These are phyloP conservation scores for Pisolithus albus DNA, from an alignment of 768 basidiomycete genomes.

Conservation along the genomic window DNA sequence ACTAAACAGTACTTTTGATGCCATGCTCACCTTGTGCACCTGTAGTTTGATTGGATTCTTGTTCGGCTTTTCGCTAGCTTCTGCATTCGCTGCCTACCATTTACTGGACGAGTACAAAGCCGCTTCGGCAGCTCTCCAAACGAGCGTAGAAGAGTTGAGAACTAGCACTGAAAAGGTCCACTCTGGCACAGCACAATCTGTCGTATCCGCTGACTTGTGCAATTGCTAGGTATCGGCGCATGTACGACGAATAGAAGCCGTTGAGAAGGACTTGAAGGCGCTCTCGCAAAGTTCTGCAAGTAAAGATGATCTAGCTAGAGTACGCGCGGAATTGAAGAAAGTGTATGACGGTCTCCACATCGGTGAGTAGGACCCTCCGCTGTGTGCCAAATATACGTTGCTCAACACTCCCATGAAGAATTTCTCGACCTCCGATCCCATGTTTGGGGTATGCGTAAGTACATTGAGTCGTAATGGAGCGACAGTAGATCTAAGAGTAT, in stretches of 20 bases:
- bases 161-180: constrained; percentile 68
- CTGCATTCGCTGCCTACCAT: constrained; percentile 80
- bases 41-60: constrained; percentile 75
- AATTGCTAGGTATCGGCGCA: constrained; percentile 66
- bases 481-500: background rate
- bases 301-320: constrained; percentile 74
- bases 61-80: constrained; percentile 86
- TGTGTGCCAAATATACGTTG: background rate
- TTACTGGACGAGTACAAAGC: constrained; percentile 86
- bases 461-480: background rate
- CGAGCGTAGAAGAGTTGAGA: constrained; percentile 83
- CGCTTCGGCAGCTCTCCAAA: constrained; percentile 81
- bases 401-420: constrained; percentile 37
- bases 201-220: background rate
- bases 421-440: constrained; percentile 74
- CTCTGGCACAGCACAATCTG: constrained; percentile 15
- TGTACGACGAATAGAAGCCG: constrained; percentile 73
- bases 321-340: constrained; percentile 82
- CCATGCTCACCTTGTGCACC: background rate
- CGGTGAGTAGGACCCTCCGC: constrained; percentile 37
- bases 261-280: constrained; percentile 84
- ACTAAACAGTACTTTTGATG: background rate
- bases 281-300: constrained; percentile 56
- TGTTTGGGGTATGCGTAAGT: constrained; percentile 86
- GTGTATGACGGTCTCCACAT: constrained; percentile 78